A percentile compares a stretch with the other conserved stretches of the same genome.
These are phyloP conservation scores for Didymella exigua DNA, from an alignment of 2,329 filamentous ascomycete species.

Conservation along the genomic window DNA sequence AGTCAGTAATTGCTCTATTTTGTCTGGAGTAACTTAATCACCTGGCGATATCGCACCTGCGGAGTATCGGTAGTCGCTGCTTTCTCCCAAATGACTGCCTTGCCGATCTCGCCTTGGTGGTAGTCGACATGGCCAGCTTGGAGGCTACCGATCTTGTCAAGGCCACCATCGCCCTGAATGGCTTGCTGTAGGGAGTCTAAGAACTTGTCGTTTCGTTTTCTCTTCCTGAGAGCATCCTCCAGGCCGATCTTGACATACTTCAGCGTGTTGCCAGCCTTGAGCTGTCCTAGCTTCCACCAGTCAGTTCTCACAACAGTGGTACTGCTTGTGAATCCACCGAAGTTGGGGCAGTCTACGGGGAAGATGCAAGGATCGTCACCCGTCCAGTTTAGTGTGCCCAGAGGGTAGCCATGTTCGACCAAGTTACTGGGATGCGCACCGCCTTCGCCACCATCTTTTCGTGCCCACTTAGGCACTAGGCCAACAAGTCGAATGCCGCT, in stretches of 20 bases:
- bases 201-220: conserved; percentile 53
- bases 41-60: conserved; percentile 34
- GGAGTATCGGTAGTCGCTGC: conserved; percentile 27
- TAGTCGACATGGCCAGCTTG: conserved; percentile 37
- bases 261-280: conserved; percentile 64
- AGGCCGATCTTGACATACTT: conserved; percentile 58
- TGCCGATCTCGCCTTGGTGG: conserved; percentile 34
- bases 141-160: conserved; percentile 31
- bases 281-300: conserved; percentile 66
- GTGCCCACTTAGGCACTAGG: conserved; percentile 63
- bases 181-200: conserved; percentile 52
- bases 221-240: conserved; percentile 56
- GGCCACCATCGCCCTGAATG: conserved; percentile 31
- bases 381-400: conserved; percentile 65
- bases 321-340: conserved; percentile 65
- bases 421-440: conserved; percentile 67
- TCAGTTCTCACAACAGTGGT: conserved; percentile 63
- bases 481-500: conserved; percentile 66
- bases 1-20: neutral
- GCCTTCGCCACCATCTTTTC: conserved; percentile 65
- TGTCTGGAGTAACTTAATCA: conserved; percentile 13
- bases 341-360: conserved; percentile 63
- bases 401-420: conserved; percentile 60
- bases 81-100: conserved; percentile 39
- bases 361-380: conserved; percentile 67